A percentile compares a stretch with the other conserved stretches of the same genome.
Evolutionary conservation across 2,329 filamentous ascomycete genomes (phyloP).

Genomic region (Tolypocladium guangdongense): DNA sequence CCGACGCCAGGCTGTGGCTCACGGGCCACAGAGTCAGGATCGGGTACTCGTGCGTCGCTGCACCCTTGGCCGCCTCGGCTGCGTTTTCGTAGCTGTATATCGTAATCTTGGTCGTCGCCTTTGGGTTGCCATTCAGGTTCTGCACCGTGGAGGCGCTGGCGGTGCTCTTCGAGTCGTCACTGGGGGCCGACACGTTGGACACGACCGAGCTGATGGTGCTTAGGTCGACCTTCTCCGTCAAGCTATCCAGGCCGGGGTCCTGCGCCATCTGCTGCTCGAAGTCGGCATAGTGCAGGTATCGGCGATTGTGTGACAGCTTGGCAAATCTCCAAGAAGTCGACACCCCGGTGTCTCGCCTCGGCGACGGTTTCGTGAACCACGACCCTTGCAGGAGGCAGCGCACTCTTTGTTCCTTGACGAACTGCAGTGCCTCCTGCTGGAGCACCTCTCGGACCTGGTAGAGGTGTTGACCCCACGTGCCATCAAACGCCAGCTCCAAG

Average conservation of each 20-base stretch:
- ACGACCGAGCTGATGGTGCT: slow-evolving; percentile 84
- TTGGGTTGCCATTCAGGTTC: slow-evolving; percentile 19
- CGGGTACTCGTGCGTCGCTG: slow-evolving; percentile 49
- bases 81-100: slow-evolving; percentile 62
- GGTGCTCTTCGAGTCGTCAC: slow-evolving; percentile 36
- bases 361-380: slow-evolving; percentile 61
- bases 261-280: slow-evolving; percentile 56
- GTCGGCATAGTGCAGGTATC: slow-evolving; percentile 82
- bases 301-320: slow-evolving; percentile 79
- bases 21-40: slow-evolving; percentile 76
- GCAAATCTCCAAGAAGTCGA: slow-evolving; percentile 68
- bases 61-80: slow-evolving; percentile 22
- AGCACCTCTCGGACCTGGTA: slow-evolving; percentile 85
- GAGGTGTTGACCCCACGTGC: slow-evolving; percentile 86
- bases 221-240: slow-evolving; percentile 78
- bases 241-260: slow-evolving; percentile 60
- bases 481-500: slow-evolving; percentile 82
- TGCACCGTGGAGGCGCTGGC: slow-evolving; percentile 31
- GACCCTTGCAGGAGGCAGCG: slow-evolving; percentile 78
- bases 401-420: slow-evolving; percentile 94
- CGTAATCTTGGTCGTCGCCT: slow-evolving; percentile 73
- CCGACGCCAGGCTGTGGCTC: slow-evolving; percentile 74
- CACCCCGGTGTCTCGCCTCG: slow-evolving; percentile 24
- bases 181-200: slow-evolving; percentile 72
- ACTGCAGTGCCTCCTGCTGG: slow-evolving; percentile 82